These are phyloP conservation scores for Diutina neorugosa DNA, from an alignment of 1,139 yeast species.

Conservation along the genomic window DNA sequence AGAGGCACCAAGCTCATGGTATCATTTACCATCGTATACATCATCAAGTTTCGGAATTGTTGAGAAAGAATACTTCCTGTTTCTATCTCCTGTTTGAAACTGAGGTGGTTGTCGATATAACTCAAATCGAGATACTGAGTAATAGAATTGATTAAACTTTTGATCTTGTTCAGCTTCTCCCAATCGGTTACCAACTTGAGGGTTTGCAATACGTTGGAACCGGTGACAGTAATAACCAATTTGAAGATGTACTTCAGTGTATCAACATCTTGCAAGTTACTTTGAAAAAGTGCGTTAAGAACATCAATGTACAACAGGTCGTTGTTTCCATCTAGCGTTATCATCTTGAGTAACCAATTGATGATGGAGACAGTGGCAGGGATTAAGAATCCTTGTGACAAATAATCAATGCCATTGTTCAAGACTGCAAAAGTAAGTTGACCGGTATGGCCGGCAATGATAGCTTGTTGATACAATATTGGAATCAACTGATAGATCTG, in stretches of 20 bases:
- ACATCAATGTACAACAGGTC: slow-evolving; percentile 7
- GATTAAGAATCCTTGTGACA: slow-evolving; percentile 28
- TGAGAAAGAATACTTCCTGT: neutral
- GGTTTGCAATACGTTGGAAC: slow-evolving; percentile 5
- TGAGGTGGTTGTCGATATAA: neutral
- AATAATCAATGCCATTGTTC: slow-evolving; percentile 32
- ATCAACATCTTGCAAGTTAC: slow-evolving; percentile 6
- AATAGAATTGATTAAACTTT: neutral
- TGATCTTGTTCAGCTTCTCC: slow-evolving; percentile 3
- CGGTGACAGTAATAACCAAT: slow-evolving; percentile 8
- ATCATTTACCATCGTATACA: slow-evolving; percentile 5
- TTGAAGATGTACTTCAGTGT: slow-evolving; percentile 6
- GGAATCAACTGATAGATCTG: slow-evolving; percentile 66
- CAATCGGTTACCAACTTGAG: neutral
- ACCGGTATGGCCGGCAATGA: slow-evolving; percentile 46
- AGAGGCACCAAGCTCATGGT: slow-evolving; percentile 6
- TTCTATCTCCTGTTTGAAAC: neutral
- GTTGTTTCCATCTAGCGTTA: slow-evolving; percentile 6
- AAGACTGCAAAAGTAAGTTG: slow-evolving; percentile 27
- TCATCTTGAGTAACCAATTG: slow-evolving; percentile 13
- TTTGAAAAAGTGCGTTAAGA: slow-evolving; percentile 7
- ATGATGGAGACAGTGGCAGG: slow-evolving; percentile 28
- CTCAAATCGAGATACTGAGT: neutral
- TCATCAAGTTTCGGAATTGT: slow-evolving; percentile 4
- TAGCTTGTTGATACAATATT: slow-evolving; percentile 59